A percentile compares a stretch with the other conserved stretches of the same genome.
Conservation (phyloP, 179 eudicot species). For the Vitellaria paradoxa region DNA sequence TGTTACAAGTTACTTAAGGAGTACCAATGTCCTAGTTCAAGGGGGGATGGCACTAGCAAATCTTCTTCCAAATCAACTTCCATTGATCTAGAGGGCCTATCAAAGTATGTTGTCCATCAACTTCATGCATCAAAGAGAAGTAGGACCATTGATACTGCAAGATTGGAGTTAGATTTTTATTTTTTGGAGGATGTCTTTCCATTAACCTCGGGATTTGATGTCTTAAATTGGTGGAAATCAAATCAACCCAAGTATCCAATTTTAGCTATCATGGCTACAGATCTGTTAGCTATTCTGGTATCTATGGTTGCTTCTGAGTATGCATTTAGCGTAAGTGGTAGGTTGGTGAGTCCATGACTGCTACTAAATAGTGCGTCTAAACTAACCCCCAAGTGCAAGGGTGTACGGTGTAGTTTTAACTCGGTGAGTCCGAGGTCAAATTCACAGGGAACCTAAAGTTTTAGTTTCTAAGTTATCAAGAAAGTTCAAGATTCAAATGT, state of each 20-base stretch:
- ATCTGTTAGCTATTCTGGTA: not conserved
- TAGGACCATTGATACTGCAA: not conserved
- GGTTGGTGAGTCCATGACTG: no score
- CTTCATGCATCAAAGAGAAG: not conserved
- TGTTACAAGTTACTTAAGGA: no score
- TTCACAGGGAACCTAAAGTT: no score
- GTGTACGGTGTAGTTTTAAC: no score
- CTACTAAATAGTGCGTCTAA: no score
- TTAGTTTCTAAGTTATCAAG: no score
- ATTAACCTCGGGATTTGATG: not conserved
- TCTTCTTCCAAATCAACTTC: not conserved
- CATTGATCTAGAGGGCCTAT: not conserved
- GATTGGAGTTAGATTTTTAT: not conserved
- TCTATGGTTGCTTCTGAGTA: not conserved
- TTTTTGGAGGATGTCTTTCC: not conserved
- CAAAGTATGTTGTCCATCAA: not conserved
- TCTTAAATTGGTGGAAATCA: not conserved
- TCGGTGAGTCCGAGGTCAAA: no score
- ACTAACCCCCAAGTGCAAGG: no score
- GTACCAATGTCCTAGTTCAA: not conserved
- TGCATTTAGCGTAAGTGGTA: not conserved
- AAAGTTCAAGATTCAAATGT: no score
- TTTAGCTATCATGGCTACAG: not conserved
- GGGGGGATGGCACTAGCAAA: not conserved
- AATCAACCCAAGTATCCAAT: not conserved